Base-by-base conservation (phyloP, 2,329 filamentous ascomycete species). In the Huntiella abstrusa region DNA sequence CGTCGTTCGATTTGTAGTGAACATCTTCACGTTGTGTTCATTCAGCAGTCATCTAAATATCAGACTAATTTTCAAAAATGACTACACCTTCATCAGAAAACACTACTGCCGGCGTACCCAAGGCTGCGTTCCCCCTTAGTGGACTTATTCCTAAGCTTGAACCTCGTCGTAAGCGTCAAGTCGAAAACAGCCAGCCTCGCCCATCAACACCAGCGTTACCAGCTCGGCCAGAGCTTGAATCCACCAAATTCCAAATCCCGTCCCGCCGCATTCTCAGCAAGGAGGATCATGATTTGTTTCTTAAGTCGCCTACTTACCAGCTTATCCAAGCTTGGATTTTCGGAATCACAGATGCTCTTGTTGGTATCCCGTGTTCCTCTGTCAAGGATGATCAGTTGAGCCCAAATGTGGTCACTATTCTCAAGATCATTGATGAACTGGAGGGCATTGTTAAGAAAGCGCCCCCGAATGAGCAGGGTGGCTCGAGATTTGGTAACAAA, bases 401-500 rank as follows among this genome's bases (percentile, higher is more conserved):
- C 52, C 64, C 69, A 12, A 61, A 69, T 3, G 65, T 92, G 46
- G 65, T 66, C 49, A 69, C 71, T 11, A 73, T 96, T 32, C 60
- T 92, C 35, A 57, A 61, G 12, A 75, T 95, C 15, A 68, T 98
- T 8, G 70, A 80, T 33, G 70, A 78, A 46, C 74, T 82, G 6
- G 77, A 84, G 45, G 60, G 65, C 4, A 67, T 88, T 1, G 69
- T 93, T 4, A 64, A 69, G 11, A 64, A 70, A 44, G 78, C 80
- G 45, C 91, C 91, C 1, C 80, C 91, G 0, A 71, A 88, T 53
- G 86, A 96, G 52, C 83, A 87, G 41, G 80, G 77, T 28, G 86
- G 86, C 40, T 94, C 86, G 6, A 74, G 91, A 19, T 98, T 98
- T 60, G 92, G 91, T 41, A 98, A 98, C 63, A 87, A 86, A 54